Evolutionary conservation across 441 rosid genomes (phyloP).

Genomic region (Metrosideros polymorpha): DNA sequence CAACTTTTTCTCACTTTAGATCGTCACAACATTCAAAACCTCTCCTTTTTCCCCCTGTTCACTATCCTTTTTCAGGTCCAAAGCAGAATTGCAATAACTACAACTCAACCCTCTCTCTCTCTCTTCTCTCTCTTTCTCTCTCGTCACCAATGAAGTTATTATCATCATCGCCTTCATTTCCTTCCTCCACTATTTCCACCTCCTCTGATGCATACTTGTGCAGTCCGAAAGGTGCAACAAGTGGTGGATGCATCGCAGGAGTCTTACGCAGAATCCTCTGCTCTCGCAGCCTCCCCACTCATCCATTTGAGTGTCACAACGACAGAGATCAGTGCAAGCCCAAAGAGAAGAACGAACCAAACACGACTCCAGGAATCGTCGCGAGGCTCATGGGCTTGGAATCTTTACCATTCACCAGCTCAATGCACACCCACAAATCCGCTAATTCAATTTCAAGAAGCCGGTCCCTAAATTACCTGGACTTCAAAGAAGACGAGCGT

Average conservation of each 20-base stretch:
- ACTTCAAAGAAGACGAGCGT: conserved; percentile 5
- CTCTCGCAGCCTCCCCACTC: conserved; percentile 37
- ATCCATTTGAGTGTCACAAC: conserved; percentile 22
- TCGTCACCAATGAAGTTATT: conserved; percentile 21
- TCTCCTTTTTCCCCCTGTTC: neutral
- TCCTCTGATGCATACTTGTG: conserved; percentile 21
- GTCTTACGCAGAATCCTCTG: conserved; percentile 54
- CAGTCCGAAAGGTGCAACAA: conserved; percentile 20
- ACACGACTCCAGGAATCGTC: conserved; percentile 41
- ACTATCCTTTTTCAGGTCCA: conserved; percentile 2
- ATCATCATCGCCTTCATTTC: conserved; percentile 25
- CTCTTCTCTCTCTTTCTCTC: conserved; percentile 1
- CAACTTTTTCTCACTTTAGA: neutral
- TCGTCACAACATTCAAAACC: conserved; percentile 9
- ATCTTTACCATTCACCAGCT: conserved; percentile 9
- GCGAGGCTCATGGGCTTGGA: conserved; percentile 77
- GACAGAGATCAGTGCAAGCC: neutral
- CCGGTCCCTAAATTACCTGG: conserved; percentile 35
- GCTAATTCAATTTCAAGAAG: conserved; percentile 31
- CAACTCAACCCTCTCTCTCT: neutral
- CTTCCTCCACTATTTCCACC: conserved; percentile 13
- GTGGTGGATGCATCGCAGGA: conserved; percentile 36
- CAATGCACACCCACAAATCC: neutral
- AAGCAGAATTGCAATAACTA: conserved; percentile 1
- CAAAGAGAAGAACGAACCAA: neutral